A percentile compares a stretch with the other conserved stretches of the same genome.
phyloP scores from a whole-genome alignment of 345 rosid genomes.

The Pistacia atlantica region DNA sequence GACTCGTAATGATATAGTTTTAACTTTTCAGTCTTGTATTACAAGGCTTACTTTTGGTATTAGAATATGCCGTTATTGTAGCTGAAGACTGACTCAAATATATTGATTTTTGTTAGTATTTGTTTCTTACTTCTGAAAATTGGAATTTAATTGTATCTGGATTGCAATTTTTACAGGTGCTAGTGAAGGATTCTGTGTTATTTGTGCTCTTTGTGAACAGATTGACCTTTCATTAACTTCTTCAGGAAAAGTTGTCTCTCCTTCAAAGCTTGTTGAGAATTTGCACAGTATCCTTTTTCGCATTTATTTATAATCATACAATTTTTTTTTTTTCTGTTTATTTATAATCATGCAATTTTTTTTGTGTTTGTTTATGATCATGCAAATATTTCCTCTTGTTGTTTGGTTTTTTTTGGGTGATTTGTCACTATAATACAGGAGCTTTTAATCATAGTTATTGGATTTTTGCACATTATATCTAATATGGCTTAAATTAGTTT shows the following conservation, averaged over 20 bases:
- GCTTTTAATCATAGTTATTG: neutral
- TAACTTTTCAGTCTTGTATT: no score
- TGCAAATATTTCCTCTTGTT: neutral
- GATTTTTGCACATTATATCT: neutral
- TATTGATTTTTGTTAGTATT: neutral
- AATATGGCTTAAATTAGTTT: neutral
- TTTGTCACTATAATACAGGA: neutral
- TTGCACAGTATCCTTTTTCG: slow-evolving; percentile 64
- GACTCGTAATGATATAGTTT: no score
- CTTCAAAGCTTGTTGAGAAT: slow-evolving; percentile 50
- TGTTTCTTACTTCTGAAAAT: neutral
- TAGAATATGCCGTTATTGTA: neutral
- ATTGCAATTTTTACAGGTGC: slow-evolving; percentile 46
- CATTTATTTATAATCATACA: no score
- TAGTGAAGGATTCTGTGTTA: slow-evolving; percentile 55
- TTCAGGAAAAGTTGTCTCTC: slow-evolving; percentile 50
- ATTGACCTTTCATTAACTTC: slow-evolving; percentile 49
- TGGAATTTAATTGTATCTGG: slow-evolving; percentile 16
- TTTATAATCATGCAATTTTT: neutral
- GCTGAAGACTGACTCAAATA: neutral
- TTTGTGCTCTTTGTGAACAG: slow-evolving; percentile 53
- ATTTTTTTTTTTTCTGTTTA: no score
- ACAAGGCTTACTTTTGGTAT: no score
- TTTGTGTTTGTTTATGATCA: neutral
- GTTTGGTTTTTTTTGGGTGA: neutral